Evolutionary conservation across 2,329 filamentous ascomycete species (phyloP), one percentile per base, ranked within the genome.

Genomic region (Nemania bipapillata): DNA sequence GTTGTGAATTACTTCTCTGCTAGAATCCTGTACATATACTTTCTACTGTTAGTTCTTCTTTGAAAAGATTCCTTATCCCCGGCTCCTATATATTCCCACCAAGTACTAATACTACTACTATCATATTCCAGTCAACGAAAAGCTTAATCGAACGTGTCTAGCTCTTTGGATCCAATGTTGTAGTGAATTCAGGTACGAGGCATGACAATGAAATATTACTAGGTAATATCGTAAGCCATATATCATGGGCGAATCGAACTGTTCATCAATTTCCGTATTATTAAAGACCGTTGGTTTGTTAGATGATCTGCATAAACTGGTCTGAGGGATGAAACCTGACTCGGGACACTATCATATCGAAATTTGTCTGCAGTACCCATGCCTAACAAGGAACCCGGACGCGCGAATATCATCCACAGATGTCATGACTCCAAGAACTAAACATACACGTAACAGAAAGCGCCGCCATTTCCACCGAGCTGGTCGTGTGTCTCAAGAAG

Each of bases 371-470:
- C n/a, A 45, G 6, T 45, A 45, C 20, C n/a, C 15, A 20, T 61
- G 47, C 56, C 50, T 55, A 60, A 42, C 56, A 28, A 7, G 26
- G 45, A 45, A 15, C 4, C 8, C 32, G 37, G 42, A 26, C 26
- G 35, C 7, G 30, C 12, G 17, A 42, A 20, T 4, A 32, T 7
- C 4, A 15, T 26, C 17, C 30, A 11, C n/a, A 4, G 7, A 49
- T 11, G 6, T 32, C n/a, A 45, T 49, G 54, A 53, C 12, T 1
- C 5, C 17, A 35, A 28, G 40, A 45, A 72, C 57, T 74, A 76
- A 32, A 77, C 72, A 70, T 77, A 77, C 47, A 77, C 53, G 30
- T 76, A 76, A 61, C 75, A 78, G 72, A 78, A 77, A 45, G 49
- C 37, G 5, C 76, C 76, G 15, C 47, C 71, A 42, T 76, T 72